These are phyloP conservation scores for Pseudocercospora eumusae DNA, from an alignment of 2,329 filamentous ascomycete genomes.

Conservation along the genomic window DNA sequence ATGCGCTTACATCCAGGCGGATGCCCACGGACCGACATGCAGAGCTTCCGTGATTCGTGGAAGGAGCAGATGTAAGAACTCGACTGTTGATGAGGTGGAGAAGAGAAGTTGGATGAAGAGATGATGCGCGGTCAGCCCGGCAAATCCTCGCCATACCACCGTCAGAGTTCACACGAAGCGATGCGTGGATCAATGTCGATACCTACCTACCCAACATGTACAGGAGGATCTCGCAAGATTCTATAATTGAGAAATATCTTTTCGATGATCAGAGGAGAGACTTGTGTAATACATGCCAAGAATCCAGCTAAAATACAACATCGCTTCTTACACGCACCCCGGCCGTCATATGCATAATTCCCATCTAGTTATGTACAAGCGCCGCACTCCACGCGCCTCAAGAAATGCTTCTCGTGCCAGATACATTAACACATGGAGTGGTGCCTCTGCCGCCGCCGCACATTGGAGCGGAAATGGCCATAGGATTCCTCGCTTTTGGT, in stretches of 20 bases:
- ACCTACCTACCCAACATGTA: background rate
- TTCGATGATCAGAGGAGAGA: constrained; percentile 7
- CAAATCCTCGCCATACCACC: background rate
- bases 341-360: constrained; percentile 9
- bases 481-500: constrained; percentile 26
- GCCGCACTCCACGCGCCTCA: constrained; percentile 10
- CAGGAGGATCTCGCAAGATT: background rate
- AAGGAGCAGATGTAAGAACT: background rate
- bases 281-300: constrained; percentile 4
- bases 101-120: background rate
- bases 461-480: background rate
- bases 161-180: too few relatives aligned
- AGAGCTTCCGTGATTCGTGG: background rate
- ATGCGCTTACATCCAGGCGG: background rate
- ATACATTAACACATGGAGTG: constrained; percentile 3
- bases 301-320: constrained; percentile 13
- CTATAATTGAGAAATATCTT: too few relatives aligned
- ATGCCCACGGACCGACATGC: background rate
- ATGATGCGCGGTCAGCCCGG: background rate
- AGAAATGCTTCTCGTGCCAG: constrained; percentile 8
- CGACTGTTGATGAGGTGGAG: background rate
- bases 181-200: background rate
- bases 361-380: background rate
- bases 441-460: constrained; percentile 1
- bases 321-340: constrained; percentile 6